These are phyloP conservation scores for Claviceps humidiphila DNA, from an alignment of 2,329 filamentous ascomycete species.

Conservation along the genomic window DNA sequence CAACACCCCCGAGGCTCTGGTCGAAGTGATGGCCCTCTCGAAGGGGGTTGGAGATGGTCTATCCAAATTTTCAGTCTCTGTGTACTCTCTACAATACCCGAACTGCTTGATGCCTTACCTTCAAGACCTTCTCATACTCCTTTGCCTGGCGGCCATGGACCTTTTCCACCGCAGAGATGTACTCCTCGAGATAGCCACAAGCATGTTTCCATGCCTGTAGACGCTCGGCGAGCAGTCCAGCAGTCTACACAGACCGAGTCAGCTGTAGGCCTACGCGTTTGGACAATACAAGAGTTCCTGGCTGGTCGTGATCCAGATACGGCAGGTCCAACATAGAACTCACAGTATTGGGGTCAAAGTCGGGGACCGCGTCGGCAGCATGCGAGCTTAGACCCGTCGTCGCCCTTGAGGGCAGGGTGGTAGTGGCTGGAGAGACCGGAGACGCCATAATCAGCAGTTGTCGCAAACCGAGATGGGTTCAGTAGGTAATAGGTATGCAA, in stretches of 20 bases:
- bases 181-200: conserved; percentile 81
- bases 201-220: conserved; percentile 95
- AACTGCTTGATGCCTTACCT: conserved; percentile 31
- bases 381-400: conserved; percentile 30
- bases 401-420: conserved; percentile 31
- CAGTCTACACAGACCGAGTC: conserved; percentile 36
- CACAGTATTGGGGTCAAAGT: conserved; percentile 45
- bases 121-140: conserved; percentile 89
- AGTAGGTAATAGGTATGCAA: background rate
- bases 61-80: background rate
- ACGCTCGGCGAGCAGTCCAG: conserved; percentile 72
- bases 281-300: too few species aligned
- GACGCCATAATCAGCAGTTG: conserved; percentile 12
- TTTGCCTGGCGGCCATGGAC: conserved; percentile 73
- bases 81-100: too few species aligned
- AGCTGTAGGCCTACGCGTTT: too few species aligned
- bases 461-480: background rate
- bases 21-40: conserved; percentile 90
- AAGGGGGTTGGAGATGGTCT: conserved; percentile 76
- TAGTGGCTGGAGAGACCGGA: conserved; percentile 17
- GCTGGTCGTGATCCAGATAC: too few species aligned
- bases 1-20: conserved; percentile 72
- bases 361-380: conserved; percentile 46
- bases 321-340: conserved; percentile 13
- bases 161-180: conserved; percentile 75